Conservation (phyloP, 768 basidiomycete species). For the Auriculariales sp. region DNA sequence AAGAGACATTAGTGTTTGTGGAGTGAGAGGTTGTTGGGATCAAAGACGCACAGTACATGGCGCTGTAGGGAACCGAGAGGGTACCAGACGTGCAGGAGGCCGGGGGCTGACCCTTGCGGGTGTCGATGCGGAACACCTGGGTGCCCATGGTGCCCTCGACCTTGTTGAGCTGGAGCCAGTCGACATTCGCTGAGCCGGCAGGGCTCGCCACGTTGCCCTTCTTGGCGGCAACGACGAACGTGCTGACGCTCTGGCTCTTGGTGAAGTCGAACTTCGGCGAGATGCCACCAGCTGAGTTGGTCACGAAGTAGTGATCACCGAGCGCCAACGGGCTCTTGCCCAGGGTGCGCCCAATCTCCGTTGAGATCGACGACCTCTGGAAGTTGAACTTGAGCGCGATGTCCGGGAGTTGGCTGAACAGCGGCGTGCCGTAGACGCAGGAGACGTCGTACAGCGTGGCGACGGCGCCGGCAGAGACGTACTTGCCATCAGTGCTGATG, state of each 20-base stretch:
- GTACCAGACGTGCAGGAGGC: conserved; percentile 25
- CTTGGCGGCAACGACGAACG: conserved; percentile 35
- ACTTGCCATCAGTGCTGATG: neutral
- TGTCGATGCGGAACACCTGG: conserved; percentile 37
- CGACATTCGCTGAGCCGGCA: conserved; percentile 28
- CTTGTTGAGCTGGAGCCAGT: conserved; percentile 37
- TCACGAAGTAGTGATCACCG: conserved; percentile 44
- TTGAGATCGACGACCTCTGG: neutral
- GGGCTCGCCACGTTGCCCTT: conserved; percentile 27
- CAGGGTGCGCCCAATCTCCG: neutral
- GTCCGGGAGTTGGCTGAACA: neutral
- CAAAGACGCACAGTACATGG: conserved; percentile 44
- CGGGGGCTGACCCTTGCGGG: conserved; percentile 39
- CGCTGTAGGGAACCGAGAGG: conserved; percentile 33
- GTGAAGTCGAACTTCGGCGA: conserved; percentile 46
- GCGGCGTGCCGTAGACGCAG: conserved; percentile 9
- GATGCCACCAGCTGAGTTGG: conserved; percentile 16
- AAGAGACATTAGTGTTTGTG: too few species aligned
- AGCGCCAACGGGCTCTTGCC: conserved; percentile 13
- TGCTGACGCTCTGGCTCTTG: conserved; percentile 18
- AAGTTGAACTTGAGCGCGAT: neutral
- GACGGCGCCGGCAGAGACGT: conserved; percentile 7
- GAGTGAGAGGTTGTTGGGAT: too few species aligned
- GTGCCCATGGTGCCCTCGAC: conserved; percentile 34
- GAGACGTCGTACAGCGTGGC: conserved; percentile 17